Percentiles rank a stretch among this genome's conserved stretches.
phyloP scores from a whole-genome alignment of 139 green algal genomes.

The Haematococcus lacustris region DNA sequence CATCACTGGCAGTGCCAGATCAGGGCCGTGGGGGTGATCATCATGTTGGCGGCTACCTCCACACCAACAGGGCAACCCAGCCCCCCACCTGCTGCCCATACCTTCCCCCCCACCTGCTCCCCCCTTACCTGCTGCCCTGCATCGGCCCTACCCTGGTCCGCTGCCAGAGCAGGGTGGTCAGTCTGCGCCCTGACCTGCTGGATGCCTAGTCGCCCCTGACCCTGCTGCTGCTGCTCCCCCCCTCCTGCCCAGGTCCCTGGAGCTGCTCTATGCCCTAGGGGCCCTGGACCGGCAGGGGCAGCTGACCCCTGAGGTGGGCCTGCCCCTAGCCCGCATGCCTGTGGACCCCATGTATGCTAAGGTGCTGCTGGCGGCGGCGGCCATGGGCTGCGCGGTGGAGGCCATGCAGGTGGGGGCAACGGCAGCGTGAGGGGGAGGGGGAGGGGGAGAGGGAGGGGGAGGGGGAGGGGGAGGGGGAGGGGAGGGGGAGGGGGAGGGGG shows the following conservation, averaged over 20 bases:
- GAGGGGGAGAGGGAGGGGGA: not conserved
- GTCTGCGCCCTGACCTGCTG: too few species aligned
- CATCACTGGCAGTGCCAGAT: too few species aligned
- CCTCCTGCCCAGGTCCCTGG: conserved; percentile 41
- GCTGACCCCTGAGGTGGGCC: conserved; percentile 48
- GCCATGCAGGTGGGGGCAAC: conserved; percentile 29
- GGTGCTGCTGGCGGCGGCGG: conserved; percentile 53
- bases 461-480: not conserved
- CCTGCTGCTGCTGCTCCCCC: not conserved
- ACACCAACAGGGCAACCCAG: too few species aligned
- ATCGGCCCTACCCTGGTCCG: too few species aligned
- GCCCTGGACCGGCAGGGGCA: conserved; percentile 59
- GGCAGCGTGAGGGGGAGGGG: too few species aligned
- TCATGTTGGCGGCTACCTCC: too few species aligned
- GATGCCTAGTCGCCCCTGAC: too few species aligned
- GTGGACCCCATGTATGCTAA: conserved; percentile 75
- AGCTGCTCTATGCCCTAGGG: conserved; percentile 69
- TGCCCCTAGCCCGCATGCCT: conserved; percentile 63
- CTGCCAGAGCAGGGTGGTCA: too few species aligned
- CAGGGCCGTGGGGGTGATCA: too few species aligned
- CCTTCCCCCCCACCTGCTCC: too few species aligned
- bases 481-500: not conserved
- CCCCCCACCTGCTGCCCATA: too few species aligned
- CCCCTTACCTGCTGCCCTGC: too few species aligned
- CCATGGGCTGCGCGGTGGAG: conserved; percentile 63